Conservation (phyloP, 169 alveolate species). For the Babesia divergens region DNA sequence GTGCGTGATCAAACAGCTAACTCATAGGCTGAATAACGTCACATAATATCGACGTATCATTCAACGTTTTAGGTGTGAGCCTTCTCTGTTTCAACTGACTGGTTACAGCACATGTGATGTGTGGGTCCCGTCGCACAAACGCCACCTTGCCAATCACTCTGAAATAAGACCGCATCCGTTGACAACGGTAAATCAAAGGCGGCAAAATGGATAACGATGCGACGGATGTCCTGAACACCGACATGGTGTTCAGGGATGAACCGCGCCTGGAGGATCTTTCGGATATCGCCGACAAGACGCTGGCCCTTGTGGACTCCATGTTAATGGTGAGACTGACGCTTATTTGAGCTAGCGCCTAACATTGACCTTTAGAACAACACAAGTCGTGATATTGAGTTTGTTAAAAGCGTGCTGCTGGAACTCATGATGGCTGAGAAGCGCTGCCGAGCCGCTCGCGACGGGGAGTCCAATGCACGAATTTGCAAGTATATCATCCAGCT, state of each 20-base stretch:
- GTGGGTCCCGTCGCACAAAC: too few species aligned
- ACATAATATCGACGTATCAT: too few species aligned
- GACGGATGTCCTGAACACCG: constrained; percentile 31
- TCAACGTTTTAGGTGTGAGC: too few species aligned
- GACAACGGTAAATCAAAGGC: too few species aligned
- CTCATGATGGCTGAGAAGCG: constrained; percentile 68
- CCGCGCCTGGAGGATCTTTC: constrained; percentile 52
- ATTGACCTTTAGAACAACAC: constrained; percentile 7
- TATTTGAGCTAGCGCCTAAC: not conserved
- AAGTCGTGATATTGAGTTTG: constrained; percentile 33
- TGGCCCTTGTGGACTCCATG: constrained; percentile 39
- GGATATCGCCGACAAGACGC: constrained; percentile 33
- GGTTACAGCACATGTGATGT: too few species aligned
- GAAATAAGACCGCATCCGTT: too few species aligned
- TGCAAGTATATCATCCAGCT: constrained; percentile 62
- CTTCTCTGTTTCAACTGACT: too few species aligned
- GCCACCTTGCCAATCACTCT: too few species aligned
- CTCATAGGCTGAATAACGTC: too few species aligned
- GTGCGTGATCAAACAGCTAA: too few species aligned
- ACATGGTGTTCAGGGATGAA: constrained; percentile 45
- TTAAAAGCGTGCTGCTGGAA: constrained; percentile 48
- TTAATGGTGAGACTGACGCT: constrained; percentile 37
- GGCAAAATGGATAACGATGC: constrained; percentile 42
- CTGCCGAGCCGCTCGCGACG: constrained; percentile 72
- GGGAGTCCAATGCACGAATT: constrained; percentile 66